Percentiles rank a stretch among this genome's conserved stretches.
phyloP scores from a whole-genome alignment of 1,284 basidiomycete species.

The Pseudozyma pruni region DNA sequence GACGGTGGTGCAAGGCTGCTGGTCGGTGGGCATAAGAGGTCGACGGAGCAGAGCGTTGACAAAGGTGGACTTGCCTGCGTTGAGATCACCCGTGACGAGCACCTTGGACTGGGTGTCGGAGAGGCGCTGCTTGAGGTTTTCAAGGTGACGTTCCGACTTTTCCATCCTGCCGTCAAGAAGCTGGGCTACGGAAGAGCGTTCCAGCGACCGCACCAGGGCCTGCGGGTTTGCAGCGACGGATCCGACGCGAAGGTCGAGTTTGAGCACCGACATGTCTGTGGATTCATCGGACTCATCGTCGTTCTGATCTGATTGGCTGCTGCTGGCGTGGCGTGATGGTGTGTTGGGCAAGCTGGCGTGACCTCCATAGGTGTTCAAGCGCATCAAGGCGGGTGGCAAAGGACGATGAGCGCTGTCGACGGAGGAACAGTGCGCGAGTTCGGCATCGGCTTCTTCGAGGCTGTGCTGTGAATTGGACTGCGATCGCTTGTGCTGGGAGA shows the following conservation, averaged over 20 bases:
- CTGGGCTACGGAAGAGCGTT: conserved; percentile 90
- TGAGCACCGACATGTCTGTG: conserved; percentile 73
- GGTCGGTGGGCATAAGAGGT: conserved; percentile 89
- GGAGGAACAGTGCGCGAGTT: conserved; percentile 12
- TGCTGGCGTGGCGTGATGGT: conserved; percentile 21
- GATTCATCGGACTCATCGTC: conserved; percentile 26
- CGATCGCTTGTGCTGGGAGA: conserved; percentile 21
- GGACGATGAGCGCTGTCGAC: conserved; percentile 21
- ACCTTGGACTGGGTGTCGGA: conserved; percentile 94
- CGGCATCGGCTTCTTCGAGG: conserved; percentile 35
- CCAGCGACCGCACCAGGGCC: conserved; percentile 87
- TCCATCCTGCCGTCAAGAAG: conserved; percentile 87
- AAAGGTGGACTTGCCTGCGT: conserved; percentile 98
- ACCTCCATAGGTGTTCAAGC: conserved; percentile 37
- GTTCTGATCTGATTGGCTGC: conserved; percentile 2
- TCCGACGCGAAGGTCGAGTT: conserved; percentile 91
- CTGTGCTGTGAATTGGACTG: conserved; percentile 33
- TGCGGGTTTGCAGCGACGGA: conserved; percentile 72
- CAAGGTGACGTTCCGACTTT: conserved; percentile 82
- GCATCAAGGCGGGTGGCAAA: conserved; percentile 33
- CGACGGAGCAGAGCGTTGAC: conserved; percentile 90
- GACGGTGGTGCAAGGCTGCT: conserved; percentile 96
- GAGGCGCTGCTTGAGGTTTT: conserved; percentile 85
- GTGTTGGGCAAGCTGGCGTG: conserved; percentile 47
- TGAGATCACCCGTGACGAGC: conserved; percentile 97